Base-by-base conservation (phyloP, 2,329 filamentous ascomycete species). In the Epichloe uncinata region DNA sequence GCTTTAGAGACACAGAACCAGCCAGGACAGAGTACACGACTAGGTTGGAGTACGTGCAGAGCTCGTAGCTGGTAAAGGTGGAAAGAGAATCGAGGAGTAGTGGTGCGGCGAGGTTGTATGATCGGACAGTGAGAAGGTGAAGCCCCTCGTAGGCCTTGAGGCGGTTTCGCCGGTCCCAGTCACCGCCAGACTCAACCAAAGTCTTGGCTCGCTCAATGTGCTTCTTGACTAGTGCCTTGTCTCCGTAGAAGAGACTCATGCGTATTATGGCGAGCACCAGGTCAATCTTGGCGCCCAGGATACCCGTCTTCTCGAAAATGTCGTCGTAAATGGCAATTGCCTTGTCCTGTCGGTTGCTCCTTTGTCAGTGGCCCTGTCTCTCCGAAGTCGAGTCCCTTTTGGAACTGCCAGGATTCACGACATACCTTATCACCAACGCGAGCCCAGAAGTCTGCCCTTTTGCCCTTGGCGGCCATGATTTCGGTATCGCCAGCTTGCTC, bases 121-220 rank as follows among this genome's bases (percentile, higher is more conserved):
- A 90, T 59, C 93, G 89, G 57, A 93, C 81, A 22, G 91, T 97
- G 58, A 98, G 82, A 51, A 95, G 79, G 65, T 97, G 85, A 50
- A 98, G 77, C 54, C 93, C 93, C 66, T 95, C 89, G 77, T 98
- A 98, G 57, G 93, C 93, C 83, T 98, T 98, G 63, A 98, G 81
- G 53, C 93, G 85, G 74, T 98, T 98, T 66, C 93, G 85, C 56
- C 93, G 86, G 67, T 98, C 93, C 93, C 93, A 98, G 69, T 98
- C 93, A 67, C 93, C 93, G 58, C 93, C 93, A 57, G 85, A 85
- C 65, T 98, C 93, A 35, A 98, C 90, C 47, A 98, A 77, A 3
- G 85, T 78, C 71, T 87, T 88, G 59, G 90, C 90, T 42, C 91
- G 84, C 62, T 95, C 89, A 44, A 97, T 79, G 53, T 88, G 87